Percentiles rank a stretch among this genome's conserved stretches.
Conservation (phyloP, 176 grass and related monocot genomes). For the Triticum aestivum region IWGSC_CS_RefSeq_v2.1 NC_057798.1:107354303-107354802, state of each 20-base stretch:
- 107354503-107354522: background rate
- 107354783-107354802: background rate
- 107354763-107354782: background rate
- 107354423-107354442: slow-evolving; percentile 27
- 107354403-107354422: slow-evolving; percentile 37
- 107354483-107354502: slow-evolving; percentile 1
- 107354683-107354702: background rate
- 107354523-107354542: background rate
- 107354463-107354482: background rate
- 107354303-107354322: slow-evolving; percentile 82
- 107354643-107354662: background rate
- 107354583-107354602: slow-evolving; percentile 3
- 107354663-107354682: background rate
- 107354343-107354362: slow-evolving; percentile 90
- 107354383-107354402: slow-evolving; percentile 34
- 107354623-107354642: background rate
- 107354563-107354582: background rate
- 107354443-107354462: background rate
- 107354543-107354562: background rate
- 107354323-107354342: slow-evolving; percentile 87
- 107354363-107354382: slow-evolving; percentile 63
- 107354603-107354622: background rate
- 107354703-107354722: background rate
- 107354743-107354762: background rate
- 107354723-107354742: background rate